Evolutionary conservation across 768 basidiomycete species (phyloP).

Genomic region (Podaxis sp.): DNA sequence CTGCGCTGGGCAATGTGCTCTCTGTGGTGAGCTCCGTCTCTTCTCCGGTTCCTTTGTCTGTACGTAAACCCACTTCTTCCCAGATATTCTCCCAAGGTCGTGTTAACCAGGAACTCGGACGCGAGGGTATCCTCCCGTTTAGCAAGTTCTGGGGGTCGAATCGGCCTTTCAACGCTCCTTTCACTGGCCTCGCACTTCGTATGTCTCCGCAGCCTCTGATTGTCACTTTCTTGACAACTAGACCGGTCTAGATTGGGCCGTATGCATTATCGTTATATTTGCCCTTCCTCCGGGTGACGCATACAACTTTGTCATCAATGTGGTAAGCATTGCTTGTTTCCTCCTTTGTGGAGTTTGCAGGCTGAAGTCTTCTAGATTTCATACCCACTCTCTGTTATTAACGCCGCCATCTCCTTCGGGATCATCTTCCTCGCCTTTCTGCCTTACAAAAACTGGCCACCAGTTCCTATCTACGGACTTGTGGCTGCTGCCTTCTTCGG

Average conservation of each 20-base stretch:
- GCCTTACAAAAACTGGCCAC: constrained; percentile 28
- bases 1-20: constrained; percentile 59
- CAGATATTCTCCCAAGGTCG: constrained; percentile 31
- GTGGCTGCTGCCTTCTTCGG: constrained; percentile 48
- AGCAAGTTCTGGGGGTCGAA: constrained; percentile 62
- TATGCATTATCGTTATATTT: constrained; percentile 38
- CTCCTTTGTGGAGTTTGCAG: not conserved
- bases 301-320: constrained; percentile 61
- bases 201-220: constrained; percentile 24
- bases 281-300: constrained; percentile 62
- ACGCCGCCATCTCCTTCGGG: constrained; percentile 51
- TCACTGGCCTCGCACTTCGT: constrained; percentile 55
- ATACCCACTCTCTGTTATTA: constrained; percentile 51
- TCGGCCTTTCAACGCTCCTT: constrained; percentile 60
- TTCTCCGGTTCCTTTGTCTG: not conserved
- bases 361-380: constrained; percentile 28
- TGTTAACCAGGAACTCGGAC: constrained; percentile 63
- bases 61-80: constrained; percentile 17
- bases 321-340: constrained; percentile 34
- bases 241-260: constrained; percentile 29
- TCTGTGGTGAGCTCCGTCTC: constrained; percentile 32
- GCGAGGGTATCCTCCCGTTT: constrained; percentile 61
- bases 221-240: not conserved
- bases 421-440: constrained; percentile 24
- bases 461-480: constrained; percentile 18